Percentiles rank a stretch among this genome's conserved stretches.
These are phyloP conservation scores for Mycena citricolor DNA, from an alignment of 1,284 basidiomycete genomes.

Conservation along the genomic window DNA sequence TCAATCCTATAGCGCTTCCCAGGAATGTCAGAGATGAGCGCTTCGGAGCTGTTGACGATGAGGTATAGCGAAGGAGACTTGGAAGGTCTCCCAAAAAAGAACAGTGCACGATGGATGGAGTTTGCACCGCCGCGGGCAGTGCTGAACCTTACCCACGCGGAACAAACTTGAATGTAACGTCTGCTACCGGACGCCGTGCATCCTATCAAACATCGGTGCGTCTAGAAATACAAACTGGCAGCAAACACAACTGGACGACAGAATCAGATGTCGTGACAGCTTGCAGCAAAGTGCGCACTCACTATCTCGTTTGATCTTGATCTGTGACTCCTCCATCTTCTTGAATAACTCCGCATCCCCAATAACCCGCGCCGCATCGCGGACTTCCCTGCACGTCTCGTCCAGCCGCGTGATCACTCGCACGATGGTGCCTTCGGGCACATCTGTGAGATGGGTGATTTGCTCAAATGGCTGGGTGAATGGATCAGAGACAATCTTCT, in stretches of 20 bases:
- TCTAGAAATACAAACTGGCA: slow-evolving; percentile 83
- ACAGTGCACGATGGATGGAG: too few species aligned
- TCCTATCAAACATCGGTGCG: too few species aligned
- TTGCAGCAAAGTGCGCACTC: slow-evolving; percentile 39
- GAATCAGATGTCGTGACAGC: slow-evolving; percentile 11
- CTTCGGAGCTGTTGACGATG: too few species aligned
- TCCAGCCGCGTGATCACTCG: slow-evolving; percentile 94
- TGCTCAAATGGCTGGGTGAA: slow-evolving; percentile 86
- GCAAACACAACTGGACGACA: slow-evolving; percentile 71
- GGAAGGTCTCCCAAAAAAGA: too few species aligned
- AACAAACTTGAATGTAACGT: too few species aligned
- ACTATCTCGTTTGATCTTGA: slow-evolving; percentile 94
- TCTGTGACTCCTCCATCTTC: slow-evolving; percentile 97
- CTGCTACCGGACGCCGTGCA: too few species aligned
- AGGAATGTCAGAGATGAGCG: too few species aligned
- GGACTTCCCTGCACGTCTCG: slow-evolving; percentile 95
- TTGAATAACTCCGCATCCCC: slow-evolving; percentile 94
- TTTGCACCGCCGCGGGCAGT: too few species aligned
- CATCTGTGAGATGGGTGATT: slow-evolving; percentile 91
- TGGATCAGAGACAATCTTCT: slow-evolving; percentile 5
- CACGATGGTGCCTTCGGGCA: slow-evolving; percentile 96
- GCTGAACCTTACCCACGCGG: too few species aligned
- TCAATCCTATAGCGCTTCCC: too few species aligned
- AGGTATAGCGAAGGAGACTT: too few species aligned
- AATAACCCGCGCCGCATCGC: slow-evolving; percentile 96